Evolutionary conservation across 2,329 filamentous ascomycete genomes (phyloP).

Genomic region (Ceratocystis papillata): DNA sequence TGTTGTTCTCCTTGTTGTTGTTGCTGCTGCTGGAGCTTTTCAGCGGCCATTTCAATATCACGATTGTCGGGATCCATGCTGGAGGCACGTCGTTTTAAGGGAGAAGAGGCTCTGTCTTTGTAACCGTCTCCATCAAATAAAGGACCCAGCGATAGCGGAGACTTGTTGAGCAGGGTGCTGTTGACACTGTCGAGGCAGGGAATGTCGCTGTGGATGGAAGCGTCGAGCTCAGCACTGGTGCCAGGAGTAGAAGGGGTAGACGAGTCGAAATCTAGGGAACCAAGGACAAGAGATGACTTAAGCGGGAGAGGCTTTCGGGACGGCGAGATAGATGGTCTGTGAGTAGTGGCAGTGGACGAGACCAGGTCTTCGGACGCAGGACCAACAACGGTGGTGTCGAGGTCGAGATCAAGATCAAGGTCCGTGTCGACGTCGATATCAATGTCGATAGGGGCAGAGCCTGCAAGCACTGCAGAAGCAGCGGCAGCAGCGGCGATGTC

Average conservation of each 20-base stretch:
- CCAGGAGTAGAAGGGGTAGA: slow-evolving; percentile 50
- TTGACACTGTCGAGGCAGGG: slow-evolving; percentile 7
- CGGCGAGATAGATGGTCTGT: not conserved
- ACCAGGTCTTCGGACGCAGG: slow-evolving; percentile 26
- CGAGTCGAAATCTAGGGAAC: slow-evolving; percentile 41
- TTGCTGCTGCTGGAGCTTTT: slow-evolving; percentile 18
- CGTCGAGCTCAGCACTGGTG: slow-evolving; percentile 44
- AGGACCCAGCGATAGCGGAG: slow-evolving; percentile 48
- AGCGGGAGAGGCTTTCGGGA: slow-evolving; percentile 38
- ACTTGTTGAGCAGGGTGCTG: slow-evolving; percentile 31
- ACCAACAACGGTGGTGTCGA: slow-evolving; percentile 41
- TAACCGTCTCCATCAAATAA: slow-evolving; percentile 47
- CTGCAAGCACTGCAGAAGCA: slow-evolving; percentile 18
- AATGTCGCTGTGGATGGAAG: slow-evolving; percentile 45
- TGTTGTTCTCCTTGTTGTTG: not conserved
- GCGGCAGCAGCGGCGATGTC: slow-evolving; percentile 20
- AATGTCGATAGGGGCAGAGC: not conserved
- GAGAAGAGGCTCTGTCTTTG: slow-evolving; percentile 50
- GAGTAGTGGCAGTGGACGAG: slow-evolving; percentile 33
- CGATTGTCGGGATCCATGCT: slow-evolving; percentile 46
- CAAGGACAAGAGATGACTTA: slow-evolving; percentile 29
- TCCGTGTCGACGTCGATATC: slow-evolving; percentile 18
- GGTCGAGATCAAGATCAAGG: slow-evolving; percentile 29
- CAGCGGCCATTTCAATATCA: slow-evolving; percentile 27
- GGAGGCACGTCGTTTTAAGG: slow-evolving; percentile 52